These are phyloP conservation scores for Mycena metata DNA, from an alignment of 768 basidiomycete species.

Conservation along the genomic window DNA sequence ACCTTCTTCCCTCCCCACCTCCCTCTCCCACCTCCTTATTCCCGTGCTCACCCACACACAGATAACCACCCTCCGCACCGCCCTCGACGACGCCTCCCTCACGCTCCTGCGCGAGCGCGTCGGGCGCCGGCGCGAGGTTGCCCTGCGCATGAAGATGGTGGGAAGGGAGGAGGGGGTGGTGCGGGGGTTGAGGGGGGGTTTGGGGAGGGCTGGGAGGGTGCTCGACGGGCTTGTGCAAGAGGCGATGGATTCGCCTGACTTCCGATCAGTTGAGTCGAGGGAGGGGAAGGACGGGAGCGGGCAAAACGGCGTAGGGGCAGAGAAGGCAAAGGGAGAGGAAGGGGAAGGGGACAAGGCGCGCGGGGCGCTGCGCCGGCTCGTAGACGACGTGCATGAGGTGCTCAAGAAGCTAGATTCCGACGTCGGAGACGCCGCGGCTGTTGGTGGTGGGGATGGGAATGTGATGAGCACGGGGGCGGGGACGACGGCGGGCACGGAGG, in stretches of 20 bases:
- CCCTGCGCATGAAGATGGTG: conserved; percentile 71
- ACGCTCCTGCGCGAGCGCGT: conserved; percentile 79
- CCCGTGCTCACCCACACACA: background rate
- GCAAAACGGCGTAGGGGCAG: too few species aligned
- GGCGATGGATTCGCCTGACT: too few species aligned
- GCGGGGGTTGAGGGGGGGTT: conserved; percentile 70
- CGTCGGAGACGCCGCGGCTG: too few species aligned
- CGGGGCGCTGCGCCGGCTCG: conserved; percentile 38
- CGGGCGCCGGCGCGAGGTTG: conserved; percentile 80
- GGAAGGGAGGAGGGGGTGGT: conserved; percentile 73
- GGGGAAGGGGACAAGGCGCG: conserved; percentile 15
- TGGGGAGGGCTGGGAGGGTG: conserved; percentile 50
- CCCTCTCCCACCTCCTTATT: too few species aligned
- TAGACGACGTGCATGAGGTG: conserved; percentile 50
- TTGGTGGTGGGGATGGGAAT: too few species aligned
- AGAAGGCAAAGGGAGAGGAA: too few species aligned
- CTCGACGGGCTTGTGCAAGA: too few species aligned
- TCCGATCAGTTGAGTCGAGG: too few species aligned
- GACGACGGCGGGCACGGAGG: conserved; percentile 61
- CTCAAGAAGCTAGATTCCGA: conserved; percentile 52
- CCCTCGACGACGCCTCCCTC: conserved; percentile 78
- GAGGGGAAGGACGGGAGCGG: too few species aligned
- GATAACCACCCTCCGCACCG: conserved; percentile 47
- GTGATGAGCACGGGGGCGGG: too few species aligned
- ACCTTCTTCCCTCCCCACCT: background rate